Evolutionary conservation across 345 rosid species (phyloP).

Genomic region (Turritis glabra): DNA sequence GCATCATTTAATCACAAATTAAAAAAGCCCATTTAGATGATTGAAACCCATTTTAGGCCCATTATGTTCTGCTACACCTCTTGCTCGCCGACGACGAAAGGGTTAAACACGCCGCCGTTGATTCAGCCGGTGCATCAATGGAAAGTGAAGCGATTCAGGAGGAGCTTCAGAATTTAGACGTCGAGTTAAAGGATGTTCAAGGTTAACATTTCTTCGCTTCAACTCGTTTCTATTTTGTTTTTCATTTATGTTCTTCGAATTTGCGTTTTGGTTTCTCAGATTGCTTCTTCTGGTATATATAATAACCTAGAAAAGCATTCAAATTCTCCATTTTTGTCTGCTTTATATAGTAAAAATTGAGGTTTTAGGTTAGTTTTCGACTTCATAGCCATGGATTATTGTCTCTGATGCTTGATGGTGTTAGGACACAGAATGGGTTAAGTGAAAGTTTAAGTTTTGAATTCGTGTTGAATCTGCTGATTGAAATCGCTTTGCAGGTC

Average conservation of each 20-base stretch:
- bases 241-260: not conserved
- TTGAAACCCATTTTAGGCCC: conserved; percentile 9
- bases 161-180: conserved; percentile 63
- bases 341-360: not conserved
- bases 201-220: conserved; percentile 41
- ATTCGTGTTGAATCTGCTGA: not conserved
- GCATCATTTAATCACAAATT: not conserved
- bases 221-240: not conserved
- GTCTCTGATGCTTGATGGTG: not conserved
- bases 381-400: not conserved
- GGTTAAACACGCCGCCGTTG: conserved; percentile 16
- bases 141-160: conserved; percentile 53
- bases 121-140: conserved; percentile 39
- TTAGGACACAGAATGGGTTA: not conserved
- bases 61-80: conserved; percentile 1
- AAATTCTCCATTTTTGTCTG: not conserved
- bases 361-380: not conserved
- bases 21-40: not conserved
- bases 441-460: not conserved
- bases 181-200: conserved; percentile 65
- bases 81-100: conserved; percentile 12
- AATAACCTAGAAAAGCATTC: not conserved
- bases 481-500: conserved; percentile 42
- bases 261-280: conserved; percentile 9
- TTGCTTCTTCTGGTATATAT: conserved; percentile 1